phyloP scores from a whole-genome alignment of 176 grass and related monocot species.

The Luzula sylvatica region DNA sequence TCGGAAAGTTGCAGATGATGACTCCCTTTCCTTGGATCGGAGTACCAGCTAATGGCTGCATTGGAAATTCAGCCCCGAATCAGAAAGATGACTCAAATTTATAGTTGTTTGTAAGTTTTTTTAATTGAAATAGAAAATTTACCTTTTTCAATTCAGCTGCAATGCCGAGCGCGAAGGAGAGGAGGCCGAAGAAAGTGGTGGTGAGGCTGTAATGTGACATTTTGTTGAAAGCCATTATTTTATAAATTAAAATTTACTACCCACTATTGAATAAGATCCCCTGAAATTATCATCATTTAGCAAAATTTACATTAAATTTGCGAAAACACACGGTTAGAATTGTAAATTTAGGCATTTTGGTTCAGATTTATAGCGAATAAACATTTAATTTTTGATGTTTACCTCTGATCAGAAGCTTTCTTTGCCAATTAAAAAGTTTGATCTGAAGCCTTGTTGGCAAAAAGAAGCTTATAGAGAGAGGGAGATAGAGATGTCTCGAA shows the following conservation, averaged over 20 bases:
- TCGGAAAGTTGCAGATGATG: too few relatives aligned
- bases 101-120: too few relatives aligned
- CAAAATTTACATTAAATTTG: background rate
- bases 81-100: too few relatives aligned
- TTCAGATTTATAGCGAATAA: too few relatives aligned
- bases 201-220: conserved; percentile 11
- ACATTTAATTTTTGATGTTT: too few relatives aligned
- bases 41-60: conserved; percentile 36
- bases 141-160: conserved; percentile 50
- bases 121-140: too few relatives aligned
- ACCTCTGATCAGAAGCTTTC: conserved; percentile 15
- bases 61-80: too few relatives aligned
- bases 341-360: too few relatives aligned
- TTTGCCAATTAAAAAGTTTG: conserved; percentile 18
- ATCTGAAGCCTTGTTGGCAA: conserved; percentile 2
- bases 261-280: background rate
- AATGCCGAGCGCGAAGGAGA: conserved; percentile 40
- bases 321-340: too few relatives aligned
- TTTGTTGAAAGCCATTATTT: conserved; percentile 28
- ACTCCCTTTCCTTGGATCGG: conserved; percentile 27
- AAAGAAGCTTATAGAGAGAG: conserved; percentile 16
- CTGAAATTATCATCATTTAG: background rate
- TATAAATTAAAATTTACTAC: background rate
- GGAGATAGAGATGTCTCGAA: background rate
- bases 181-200: conserved; percentile 24